phyloP scores from a whole-genome alignment of 768 basidiomycete genomes.

The Lentinula aciculospora region DNA sequence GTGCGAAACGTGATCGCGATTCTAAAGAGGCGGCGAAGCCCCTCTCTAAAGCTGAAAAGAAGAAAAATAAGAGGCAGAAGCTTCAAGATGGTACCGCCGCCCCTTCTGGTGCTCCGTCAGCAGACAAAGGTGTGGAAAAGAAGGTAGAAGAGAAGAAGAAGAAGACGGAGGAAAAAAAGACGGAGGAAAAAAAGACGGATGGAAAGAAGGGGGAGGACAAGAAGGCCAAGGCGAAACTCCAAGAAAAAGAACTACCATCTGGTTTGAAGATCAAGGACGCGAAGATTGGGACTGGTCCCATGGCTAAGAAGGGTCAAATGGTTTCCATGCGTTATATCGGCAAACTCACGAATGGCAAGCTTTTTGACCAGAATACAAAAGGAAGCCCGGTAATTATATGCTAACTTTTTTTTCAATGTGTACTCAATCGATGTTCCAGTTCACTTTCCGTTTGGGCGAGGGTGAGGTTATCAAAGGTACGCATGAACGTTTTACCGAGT shows the following conservation, averaged over 20 bases:
- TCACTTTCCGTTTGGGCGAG: slow-evolving; percentile 73
- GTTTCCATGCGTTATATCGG: slow-evolving; percentile 91
- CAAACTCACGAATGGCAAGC: slow-evolving; percentile 69
- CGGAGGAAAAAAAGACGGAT: slow-evolving; percentile 19
- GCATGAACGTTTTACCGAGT: neutral
- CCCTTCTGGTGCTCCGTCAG: slow-evolving; percentile 16
- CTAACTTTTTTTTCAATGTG: neutral
- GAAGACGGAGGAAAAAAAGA: slow-evolving; percentile 25
- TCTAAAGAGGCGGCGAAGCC: slow-evolving; percentile 34
- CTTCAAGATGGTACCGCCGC: slow-evolving; percentile 16
- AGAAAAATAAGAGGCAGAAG: slow-evolving; percentile 31
- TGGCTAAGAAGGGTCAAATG: slow-evolving; percentile 80
- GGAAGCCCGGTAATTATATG: slow-evolving; percentile 68
- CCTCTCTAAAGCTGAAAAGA: slow-evolving; percentile 23
- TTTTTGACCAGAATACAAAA: slow-evolving; percentile 77
- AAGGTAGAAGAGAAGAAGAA: slow-evolving; percentile 19
- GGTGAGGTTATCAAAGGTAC: slow-evolving; percentile 91
- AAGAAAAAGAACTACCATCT: slow-evolving; percentile 47
- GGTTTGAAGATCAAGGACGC: slow-evolving; percentile 76
- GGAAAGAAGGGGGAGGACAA: slow-evolving; percentile 25
- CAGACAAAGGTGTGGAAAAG: slow-evolving; percentile 25
- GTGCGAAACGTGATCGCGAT: slow-evolving; percentile 68
- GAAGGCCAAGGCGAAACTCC: slow-evolving; percentile 24
- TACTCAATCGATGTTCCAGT: slow-evolving; percentile 29
- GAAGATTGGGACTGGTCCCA: slow-evolving; percentile 77